A percentile compares a stretch with the other conserved stretches of the same genome.
Evolutionary conservation across 73 alveolate genomes (phyloP).

Genomic region (Stentor roeselii): DNA sequence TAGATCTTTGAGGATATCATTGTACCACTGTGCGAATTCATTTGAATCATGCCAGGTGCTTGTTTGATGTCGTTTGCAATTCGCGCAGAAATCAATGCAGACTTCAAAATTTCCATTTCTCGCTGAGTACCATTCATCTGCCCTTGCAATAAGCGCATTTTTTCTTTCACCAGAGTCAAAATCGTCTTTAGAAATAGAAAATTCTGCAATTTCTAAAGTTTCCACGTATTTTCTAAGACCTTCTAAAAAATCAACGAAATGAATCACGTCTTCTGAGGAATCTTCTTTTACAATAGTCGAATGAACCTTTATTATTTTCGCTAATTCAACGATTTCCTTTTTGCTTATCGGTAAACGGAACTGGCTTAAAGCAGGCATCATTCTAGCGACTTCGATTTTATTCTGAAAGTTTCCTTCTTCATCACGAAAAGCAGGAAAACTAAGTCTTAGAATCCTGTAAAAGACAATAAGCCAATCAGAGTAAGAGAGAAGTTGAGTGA

Average conservation of each 20-base stretch:
- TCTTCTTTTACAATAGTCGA: neutral
- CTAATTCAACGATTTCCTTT: neutral
- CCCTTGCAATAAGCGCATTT: constrained; percentile 36
- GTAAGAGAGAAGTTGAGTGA: neutral
- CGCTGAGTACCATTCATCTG: constrained; percentile 42
- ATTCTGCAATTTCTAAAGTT: constrained; percentile 40
- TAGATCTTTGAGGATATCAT: constrained; percentile 85
- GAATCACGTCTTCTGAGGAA: neutral
- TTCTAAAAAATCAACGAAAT: neutral
- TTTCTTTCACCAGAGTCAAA: constrained; percentile 32
- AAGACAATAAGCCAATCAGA: constrained; percentile 5
- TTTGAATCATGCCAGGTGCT: constrained; percentile 94
- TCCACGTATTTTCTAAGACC: constrained; percentile 47
- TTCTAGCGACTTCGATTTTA: constrained; percentile 11
- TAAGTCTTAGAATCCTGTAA: neutral
- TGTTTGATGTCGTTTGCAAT: constrained; percentile 84
- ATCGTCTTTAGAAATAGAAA: constrained; percentile 37
- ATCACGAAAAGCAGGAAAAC: constrained; percentile 10
- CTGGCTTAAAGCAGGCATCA: constrained; percentile 2
- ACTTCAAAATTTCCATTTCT: constrained; percentile 87
- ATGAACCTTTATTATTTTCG: neutral
- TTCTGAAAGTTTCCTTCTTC: constrained; percentile 4
- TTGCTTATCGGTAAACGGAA: neutral
- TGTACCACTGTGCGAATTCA: constrained; percentile 82
- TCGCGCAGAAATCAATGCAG: constrained; percentile 89